These are phyloP conservation scores for Striga asiatica DNA, from an alignment of 257 asterid species.

Conservation along the genomic window DNA sequence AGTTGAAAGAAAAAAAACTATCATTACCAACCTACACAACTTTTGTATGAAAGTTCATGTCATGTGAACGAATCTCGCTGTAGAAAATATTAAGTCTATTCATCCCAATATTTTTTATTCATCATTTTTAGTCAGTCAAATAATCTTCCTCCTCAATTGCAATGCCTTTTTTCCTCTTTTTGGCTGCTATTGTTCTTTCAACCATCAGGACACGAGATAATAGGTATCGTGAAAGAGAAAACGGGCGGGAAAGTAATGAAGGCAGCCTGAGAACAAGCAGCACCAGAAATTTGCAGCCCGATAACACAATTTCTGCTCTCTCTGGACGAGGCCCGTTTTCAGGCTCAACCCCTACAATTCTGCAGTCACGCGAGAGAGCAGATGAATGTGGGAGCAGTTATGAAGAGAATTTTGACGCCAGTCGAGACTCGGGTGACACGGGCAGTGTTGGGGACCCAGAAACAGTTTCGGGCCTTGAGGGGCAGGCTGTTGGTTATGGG, in stretches of 20 bases:
- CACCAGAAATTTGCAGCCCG: constrained; percentile 31
- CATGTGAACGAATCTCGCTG: not conserved
- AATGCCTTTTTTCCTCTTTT: no score
- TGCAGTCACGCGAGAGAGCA: constrained; percentile 72
- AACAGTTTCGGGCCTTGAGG: constrained; percentile 52
- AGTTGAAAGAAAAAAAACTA: not conserved
- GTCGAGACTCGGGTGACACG: constrained; percentile 76
- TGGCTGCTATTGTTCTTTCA: constrained; percentile 1
- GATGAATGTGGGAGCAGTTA: constrained; percentile 72
- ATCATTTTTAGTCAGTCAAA: no score
- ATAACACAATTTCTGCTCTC: constrained; percentile 23
- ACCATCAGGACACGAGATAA: constrained; percentile 50
- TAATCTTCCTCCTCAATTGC: no score
- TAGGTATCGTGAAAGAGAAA: constrained; percentile 83
- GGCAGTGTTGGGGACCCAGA: constrained; percentile 88
- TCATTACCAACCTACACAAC: not conserved
- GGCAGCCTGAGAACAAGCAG: constrained; percentile 44
- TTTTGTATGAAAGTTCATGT: not conserved
- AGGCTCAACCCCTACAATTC: constrained; percentile 61
- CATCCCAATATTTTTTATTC: no score
- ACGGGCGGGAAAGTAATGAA: constrained; percentile 47
- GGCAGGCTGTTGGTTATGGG: constrained; percentile 36
- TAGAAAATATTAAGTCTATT: no score
- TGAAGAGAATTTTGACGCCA: constrained; percentile 76
- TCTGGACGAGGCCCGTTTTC: constrained; percentile 57